Evolutionary conservation across 202 grass and related monocot genomes (phyloP).

Genomic region (Dendrocalamus latiflorus): DNA sequence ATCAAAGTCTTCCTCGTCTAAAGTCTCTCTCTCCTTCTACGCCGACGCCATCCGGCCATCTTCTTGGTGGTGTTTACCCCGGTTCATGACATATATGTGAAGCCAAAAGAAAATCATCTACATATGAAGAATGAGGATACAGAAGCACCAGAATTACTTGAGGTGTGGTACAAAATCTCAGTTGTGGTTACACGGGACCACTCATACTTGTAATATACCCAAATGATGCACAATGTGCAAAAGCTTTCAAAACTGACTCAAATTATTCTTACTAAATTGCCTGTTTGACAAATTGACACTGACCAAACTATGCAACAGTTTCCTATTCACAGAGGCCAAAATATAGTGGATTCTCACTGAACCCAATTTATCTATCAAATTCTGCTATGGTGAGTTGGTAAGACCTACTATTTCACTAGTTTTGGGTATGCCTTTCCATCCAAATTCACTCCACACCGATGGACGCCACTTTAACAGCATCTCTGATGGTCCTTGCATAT

Average conservation of each 20-base stretch:
- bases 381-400: background rate
- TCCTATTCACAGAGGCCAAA: background rate
- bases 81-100: no score
- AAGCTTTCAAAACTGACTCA: background rate
- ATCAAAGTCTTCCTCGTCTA: no score
- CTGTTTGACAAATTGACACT: background rate
- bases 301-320: background rate
- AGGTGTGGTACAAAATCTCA: background rate
- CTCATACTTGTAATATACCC: background rate
- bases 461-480: background rate
- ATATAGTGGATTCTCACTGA: background rate
- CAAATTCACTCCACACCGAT: background rate
- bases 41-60: no score
- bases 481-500: background rate
- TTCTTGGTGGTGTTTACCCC: no score
- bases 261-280: conserved; percentile 12
- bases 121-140: background rate
- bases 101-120: conserved; percentile 13
- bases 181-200: background rate
- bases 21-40: no score
- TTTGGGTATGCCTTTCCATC: background rate
- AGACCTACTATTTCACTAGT: background rate
- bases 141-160: background rate
- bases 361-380: background rate
- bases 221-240: background rate